Evolutionary conservation across 345 rosid species (phyloP).

Genomic region (Euphorbia pulcherrima): DNA sequence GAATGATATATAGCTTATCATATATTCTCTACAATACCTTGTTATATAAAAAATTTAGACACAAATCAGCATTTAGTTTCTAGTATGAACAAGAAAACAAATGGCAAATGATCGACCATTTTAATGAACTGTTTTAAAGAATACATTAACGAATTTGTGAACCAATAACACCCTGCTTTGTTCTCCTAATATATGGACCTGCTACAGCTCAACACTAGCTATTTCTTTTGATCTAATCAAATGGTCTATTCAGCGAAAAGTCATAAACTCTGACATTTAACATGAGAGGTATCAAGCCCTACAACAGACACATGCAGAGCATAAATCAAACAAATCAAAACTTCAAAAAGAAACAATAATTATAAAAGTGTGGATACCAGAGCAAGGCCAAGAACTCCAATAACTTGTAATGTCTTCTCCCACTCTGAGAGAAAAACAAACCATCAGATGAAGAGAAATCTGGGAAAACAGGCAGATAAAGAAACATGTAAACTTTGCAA

Average conservation of each 20-base stretch:
- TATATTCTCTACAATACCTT: neutral
- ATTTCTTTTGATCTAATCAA: constrained; percentile 6
- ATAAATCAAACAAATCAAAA: neutral
- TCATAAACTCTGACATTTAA: neutral
- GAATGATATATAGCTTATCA: neutral
- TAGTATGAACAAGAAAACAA: neutral
- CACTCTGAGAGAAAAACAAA: constrained; percentile 56
- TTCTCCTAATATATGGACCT: constrained; percentile 3
- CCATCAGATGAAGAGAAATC: constrained; percentile 14
- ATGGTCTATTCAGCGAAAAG: neutral
- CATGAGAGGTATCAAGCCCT: neutral
- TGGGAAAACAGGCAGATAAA: neutral
- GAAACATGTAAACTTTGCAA: neutral
- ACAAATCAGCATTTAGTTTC: neutral
- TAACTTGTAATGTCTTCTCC: constrained; percentile 79
- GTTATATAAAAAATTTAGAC: neutral
- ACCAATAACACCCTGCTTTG: neutral
- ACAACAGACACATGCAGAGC: neutral
- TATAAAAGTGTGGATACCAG: constrained; percentile 45
- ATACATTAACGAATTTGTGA: neutral
- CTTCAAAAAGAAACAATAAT: constrained; percentile 8
- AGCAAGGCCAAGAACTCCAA: constrained; percentile 66
- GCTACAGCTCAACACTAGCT: neutral
- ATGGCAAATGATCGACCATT: neutral
- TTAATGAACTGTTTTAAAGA: neutral